A percentile compares a stretch with the other conserved stretches of the same genome.
Evolutionary conservation across 306 rosid species (phyloP).

Genomic region (Cucurbita maxima): DNA sequence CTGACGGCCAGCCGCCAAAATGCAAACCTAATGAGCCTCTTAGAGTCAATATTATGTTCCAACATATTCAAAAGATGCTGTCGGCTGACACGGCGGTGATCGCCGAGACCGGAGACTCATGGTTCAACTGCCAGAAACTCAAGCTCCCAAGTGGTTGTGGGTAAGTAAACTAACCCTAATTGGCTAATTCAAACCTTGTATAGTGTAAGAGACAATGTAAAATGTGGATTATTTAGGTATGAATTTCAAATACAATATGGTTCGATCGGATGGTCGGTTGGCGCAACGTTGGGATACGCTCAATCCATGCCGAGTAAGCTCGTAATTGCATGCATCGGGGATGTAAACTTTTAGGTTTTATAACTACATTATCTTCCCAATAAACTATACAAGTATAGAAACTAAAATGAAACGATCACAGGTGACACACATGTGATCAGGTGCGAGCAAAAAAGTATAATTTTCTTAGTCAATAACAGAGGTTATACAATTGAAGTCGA

Average conservation of each 20-base stretch:
- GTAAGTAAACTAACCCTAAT: neutral
- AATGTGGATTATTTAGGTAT: slow-evolving; percentile 12
- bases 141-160: slow-evolving; percentile 32
- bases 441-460: slow-evolving; percentile 21
- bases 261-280: slow-evolving; percentile 48
- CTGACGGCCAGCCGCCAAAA: slow-evolving; percentile 21
- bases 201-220: no score
- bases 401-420: neutral
- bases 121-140: slow-evolving; percentile 36
- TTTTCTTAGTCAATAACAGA: slow-evolving; percentile 34
- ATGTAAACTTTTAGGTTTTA: slow-evolving; percentile 35
- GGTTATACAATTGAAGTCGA: slow-evolving; percentile 43
- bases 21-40: slow-evolving; percentile 22
- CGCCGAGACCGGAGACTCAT: slow-evolving; percentile 36
- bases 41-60: slow-evolving; percentile 28
- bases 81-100: slow-evolving; percentile 24
- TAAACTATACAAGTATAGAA: no score
- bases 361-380: neutral
- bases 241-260: slow-evolving; percentile 42
- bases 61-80: slow-evolving; percentile 31
- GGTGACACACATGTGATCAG: slow-evolving; percentile 33
- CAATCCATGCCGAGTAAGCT: slow-evolving; percentile 25
- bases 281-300: slow-evolving; percentile 39
- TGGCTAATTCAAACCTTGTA: no score
- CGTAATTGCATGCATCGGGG: slow-evolving; percentile 44